Evolutionary conservation across 2,329 filamentous ascomycete genomes (phyloP), one percentile per base, ranked within the genome.

Genomic region (Myriosclerotinia scirpicola): DNA sequence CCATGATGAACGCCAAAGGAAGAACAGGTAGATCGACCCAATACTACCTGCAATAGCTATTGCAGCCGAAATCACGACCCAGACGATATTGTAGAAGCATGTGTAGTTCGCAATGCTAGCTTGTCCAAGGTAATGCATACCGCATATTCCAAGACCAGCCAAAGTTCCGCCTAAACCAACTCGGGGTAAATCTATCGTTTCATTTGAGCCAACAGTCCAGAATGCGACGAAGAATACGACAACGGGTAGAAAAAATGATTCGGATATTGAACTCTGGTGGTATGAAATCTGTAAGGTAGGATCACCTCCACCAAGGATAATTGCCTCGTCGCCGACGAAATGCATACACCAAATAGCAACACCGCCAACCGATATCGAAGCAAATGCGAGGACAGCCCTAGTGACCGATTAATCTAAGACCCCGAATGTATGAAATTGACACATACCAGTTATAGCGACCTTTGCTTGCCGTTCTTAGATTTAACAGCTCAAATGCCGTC

Each of bases 71-170:
- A 88, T 90, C 2, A 89, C 79, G 20, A 96, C 83, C 56, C 69
- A 72, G 14, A 63, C 64, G 30, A 75, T 58, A 73, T 87, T 86
- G 71, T 93, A 93, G 14, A 81, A 78, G 72, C 90, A 88, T 5
- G 76, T 78, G 74, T 95, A 96, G 76, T 96, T 94, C 38, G 83
- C 82, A 69, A 94, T 92, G 44, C 91, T 92, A 42, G 90, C 85
- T 75, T 96, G 93, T n/a, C 91, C 91, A 22, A 94, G 81, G 73
- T 95, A 96, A 76, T 96, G 91, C 92, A 96, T 95, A 42, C 89
- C 90, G 68, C 90, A 92, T 60, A 95, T 88, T 30, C 91, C 88
- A 6, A 87, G 81, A 17, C 92, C 92, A 1, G 90, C 89, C 54
- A 93, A 81, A 1, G 86, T 74, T 8, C 92, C 91, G 11, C 90